Evolutionary conservation across 2,329 filamentous ascomycete species (phyloP), one percentile per base, ranked within the genome.

Genomic region (Colletotrichum salicis): DNA sequence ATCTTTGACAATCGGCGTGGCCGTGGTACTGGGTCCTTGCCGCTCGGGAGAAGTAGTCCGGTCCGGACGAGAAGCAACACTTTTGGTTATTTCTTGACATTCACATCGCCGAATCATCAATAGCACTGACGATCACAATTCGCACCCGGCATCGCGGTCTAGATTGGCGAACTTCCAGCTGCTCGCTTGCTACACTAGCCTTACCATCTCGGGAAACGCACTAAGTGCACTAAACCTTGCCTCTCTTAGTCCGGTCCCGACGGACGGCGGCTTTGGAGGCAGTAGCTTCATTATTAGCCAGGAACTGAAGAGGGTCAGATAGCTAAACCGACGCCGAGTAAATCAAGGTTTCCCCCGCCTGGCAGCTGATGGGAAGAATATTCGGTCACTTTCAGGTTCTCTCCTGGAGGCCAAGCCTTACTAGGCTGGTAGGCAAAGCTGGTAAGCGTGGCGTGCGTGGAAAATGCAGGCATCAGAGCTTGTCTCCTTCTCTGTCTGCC

Each of bases 111-210:
- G 29, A 29, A 33, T 15, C 19, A 6, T 22, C 61, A 22, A 64
- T 31, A 29, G 61, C 61, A 45, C 51, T 5, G 48, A 55, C 54
- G 24, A 64, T 64, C 61, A 33, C 61, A 55, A 64, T 64, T 22
- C 33, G 22, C 51, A 52, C 13, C 8, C 33, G 22, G 22, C 22
- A 29, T 29, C 33, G 15, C 11, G 27, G 22, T 37, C 61, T 24
- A 64, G 48, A 64, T 54, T 54, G 27, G 31, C 33, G 12, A 27
- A 10, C 12, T n/a, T n/a, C 45, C 41, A 35, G 22, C 59, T 51
- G 59, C 29, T 35, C 12, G 41, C 11, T 22, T 48, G 41, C 41
- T 48, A 8, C n/a, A 19, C 19, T 10, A 22, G 22, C 41, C 41
- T 48, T 48, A 31, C 59, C 31, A 62, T 10, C 8, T 7, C 27